Percentiles rank a stretch among this genome's conserved stretches.
Conservation (phyloP, 495 filamentous ascomycete genomes). For the Penicillium goetzii region DNA sequence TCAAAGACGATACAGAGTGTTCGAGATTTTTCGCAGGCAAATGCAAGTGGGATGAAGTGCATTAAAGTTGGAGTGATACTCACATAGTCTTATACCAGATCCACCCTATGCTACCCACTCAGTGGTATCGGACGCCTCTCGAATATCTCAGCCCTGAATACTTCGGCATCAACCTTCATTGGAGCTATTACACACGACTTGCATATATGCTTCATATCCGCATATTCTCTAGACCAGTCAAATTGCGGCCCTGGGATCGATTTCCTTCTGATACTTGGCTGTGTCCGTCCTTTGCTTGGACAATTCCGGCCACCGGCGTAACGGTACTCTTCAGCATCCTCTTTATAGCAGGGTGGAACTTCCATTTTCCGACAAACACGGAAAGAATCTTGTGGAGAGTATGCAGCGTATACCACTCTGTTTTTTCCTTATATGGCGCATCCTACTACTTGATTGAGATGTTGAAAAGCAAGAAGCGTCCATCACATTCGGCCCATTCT, state of each 20-base stretch:
- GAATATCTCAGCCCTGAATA: neutral
- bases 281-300: conserved; percentile 1
- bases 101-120: neutral
- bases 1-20: neutral
- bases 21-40: neutral
- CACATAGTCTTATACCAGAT: neutral
- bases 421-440: neutral
- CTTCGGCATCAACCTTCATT: neutral
- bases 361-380: neutral
- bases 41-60: neutral
- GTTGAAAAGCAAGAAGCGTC: neutral
- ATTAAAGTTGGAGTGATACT: neutral
- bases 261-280: neutral
- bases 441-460: conserved; percentile 1
- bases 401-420: neutral
- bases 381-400: neutral
- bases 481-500: neutral
- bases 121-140: neutral
- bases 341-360: neutral
- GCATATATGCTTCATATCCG: neutral
- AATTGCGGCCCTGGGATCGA: neutral
- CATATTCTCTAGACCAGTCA: neutral
- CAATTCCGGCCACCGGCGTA: neutral
- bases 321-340: neutral
- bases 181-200: neutral